Conservation (phyloP, 2,329 filamentous ascomycete species). For the Calonectria multiphialidica region DNA sequence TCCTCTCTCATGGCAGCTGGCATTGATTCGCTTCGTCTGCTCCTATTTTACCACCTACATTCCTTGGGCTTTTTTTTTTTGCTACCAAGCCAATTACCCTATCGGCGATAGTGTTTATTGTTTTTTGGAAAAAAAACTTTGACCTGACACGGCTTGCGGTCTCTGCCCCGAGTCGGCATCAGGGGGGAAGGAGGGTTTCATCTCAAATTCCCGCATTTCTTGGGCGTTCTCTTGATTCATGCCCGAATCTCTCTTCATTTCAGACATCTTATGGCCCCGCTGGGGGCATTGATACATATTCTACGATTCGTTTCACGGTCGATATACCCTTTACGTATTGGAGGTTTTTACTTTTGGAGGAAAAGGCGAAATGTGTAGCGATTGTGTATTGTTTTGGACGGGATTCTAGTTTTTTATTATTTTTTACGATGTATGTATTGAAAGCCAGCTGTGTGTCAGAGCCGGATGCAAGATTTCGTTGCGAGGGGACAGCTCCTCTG, state of each 20-base stretch:
- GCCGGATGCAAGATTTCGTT: slow-evolving; percentile 26
- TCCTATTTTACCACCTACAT: slow-evolving; percentile 32
- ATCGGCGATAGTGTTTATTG: slow-evolving; percentile 52
- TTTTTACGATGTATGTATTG: slow-evolving; percentile 44
- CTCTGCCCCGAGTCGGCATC: not conserved
- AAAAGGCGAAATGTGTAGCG: slow-evolving; percentile 36
- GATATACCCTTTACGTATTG: slow-evolving; percentile 47
- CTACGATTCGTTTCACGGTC: slow-evolving; percentile 45
- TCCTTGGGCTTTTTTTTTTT: slow-evolving; percentile 41
- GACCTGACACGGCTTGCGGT: slow-evolving; percentile 3
- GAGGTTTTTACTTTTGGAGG: slow-evolving; percentile 36
- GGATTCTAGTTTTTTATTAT: slow-evolving; percentile 38
- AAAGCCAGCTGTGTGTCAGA: slow-evolving; percentile 26
- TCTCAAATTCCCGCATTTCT: not conserved
- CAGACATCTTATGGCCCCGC: slow-evolving; percentile 28
- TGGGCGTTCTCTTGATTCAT: slow-evolving; percentile 31
- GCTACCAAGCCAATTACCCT: slow-evolving; percentile 42
- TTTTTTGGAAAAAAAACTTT: slow-evolving; percentile 26
- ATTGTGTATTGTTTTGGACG: slow-evolving; percentile 28
- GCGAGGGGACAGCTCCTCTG: slow-evolving; percentile 26
- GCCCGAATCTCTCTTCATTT: slow-evolving; percentile 15
- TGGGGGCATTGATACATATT: slow-evolving; percentile 42
- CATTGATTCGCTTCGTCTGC: slow-evolving; percentile 36
- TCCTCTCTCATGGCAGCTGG: slow-evolving; percentile 33
- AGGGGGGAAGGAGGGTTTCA: not conserved